phyloP scores from a whole-genome alignment of 345 rosid species.

The Populus ilicifolia region DNA sequence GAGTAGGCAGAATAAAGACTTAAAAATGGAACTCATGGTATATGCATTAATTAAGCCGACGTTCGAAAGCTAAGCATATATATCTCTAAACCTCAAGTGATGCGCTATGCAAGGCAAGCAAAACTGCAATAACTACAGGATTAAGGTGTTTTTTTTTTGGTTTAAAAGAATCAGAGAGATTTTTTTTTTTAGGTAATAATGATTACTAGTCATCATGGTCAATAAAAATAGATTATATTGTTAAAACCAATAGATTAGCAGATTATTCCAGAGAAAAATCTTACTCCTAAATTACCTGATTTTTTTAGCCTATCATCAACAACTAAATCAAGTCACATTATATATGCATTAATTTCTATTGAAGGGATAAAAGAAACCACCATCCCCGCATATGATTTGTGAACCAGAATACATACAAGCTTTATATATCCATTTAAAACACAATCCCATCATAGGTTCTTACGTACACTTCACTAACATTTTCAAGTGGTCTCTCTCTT shows the following conservation, averaged over 20 bases:
- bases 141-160: too few species aligned
- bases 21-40: not conserved
- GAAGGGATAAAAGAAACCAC: not conserved
- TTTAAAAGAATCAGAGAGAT: too few species aligned
- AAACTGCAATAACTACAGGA: not conserved
- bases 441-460: not conserved
- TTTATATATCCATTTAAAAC: not conserved
- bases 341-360: not conserved
- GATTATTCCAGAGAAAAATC: too few species aligned
- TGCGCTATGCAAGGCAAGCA: not conserved
- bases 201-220: too few species aligned
- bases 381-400: not conserved
- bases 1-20: not conserved
- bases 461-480: not conserved
- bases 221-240: too few species aligned
- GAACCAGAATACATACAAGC: not conserved
- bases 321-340: not conserved
- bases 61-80: not conserved
- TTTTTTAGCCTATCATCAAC: too few species aligned
- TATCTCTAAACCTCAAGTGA: not conserved
- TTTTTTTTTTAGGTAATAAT: too few species aligned
- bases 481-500: slow-evolving; percentile 19
- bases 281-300: too few species aligned
- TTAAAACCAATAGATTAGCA: too few species aligned
- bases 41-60: not conserved